Base-by-base conservation (phyloP, 2,329 filamentous ascomycete species). In the Pseudonectria foliicola region DNA sequence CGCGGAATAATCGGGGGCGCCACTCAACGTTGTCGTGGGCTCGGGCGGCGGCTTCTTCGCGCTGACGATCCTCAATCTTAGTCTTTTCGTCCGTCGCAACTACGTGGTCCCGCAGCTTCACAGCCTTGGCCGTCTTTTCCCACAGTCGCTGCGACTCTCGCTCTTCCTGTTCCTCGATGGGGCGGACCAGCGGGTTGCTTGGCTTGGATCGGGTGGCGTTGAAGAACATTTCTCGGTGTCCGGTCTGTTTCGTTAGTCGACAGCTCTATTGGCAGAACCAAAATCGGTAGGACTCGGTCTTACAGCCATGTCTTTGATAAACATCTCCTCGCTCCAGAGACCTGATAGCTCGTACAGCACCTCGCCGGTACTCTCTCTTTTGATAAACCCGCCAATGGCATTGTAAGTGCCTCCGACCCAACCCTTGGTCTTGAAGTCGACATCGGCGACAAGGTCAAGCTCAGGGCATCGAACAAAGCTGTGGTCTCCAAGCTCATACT, bases 341-440 rank as follows among this genome's bases (percentile, higher is more conserved):
- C 92, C 92, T 2, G 85, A 93, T 6, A 98, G 70, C 60, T 98
- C 92, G 54, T 80, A 96, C n/a, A 95, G 70, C 6, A 82, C 65
- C 59, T 95, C 89, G 24, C 86, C 88, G 1, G 85, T 89, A 55
- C 81, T 80, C 45, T 89, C 86, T 48, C 89, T 86, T 62, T 83
- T 94, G 64, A 98, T 94, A 27, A 72, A 80, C 7, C 92, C 92
- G 7, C 87, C 88, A 52, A 98, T 95, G 25, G 88, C 87, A 55
- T 98, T 95, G 63, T 98, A 98, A 2, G 85, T 92, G 7, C 92
- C 92, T 34, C 87, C 82, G 45, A 98, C 90, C 75, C 93, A 98
- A 5, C 92, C 92, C 63, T 96, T 96, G 34, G 87, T 93, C 67
- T 96, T 96, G 74, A 98, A 98, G 48, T 98, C 92, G 42, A 98